Percentiles rank a stretch among this genome's conserved stretches.
Conservation (phyloP, 345 rosid genomes). For the Syzygium grande region DNA sequence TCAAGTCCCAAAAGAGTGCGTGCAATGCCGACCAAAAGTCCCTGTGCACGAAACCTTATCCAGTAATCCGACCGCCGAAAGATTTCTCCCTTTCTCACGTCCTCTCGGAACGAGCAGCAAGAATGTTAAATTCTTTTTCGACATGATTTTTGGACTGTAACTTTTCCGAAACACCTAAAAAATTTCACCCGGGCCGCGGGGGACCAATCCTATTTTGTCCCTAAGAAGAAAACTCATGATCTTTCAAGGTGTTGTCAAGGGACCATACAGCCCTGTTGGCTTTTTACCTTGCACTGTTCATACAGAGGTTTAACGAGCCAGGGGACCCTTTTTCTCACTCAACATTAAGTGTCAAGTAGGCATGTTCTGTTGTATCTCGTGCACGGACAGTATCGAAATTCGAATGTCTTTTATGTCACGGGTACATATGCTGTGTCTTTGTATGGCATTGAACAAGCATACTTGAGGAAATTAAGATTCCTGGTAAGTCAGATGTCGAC, state of each 20-base stretch:
- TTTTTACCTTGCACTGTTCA: neutral
- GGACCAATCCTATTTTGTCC: neutral
- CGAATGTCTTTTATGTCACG: neutral
- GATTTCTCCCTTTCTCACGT: neutral
- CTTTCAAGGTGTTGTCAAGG: neutral
- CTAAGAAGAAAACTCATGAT: neutral
- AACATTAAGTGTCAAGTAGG: neutral
- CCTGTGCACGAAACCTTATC: conserved; percentile 1
- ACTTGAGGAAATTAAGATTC: neutral
- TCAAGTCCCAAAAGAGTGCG: neutral
- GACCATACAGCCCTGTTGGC: neutral
- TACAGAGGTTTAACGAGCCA: neutral
- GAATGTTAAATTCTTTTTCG: neutral
- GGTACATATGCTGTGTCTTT: neutral
- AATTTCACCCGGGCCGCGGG: neutral
- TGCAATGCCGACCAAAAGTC: conserved; percentile 12
- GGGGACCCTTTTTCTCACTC: neutral
- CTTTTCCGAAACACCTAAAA: neutral
- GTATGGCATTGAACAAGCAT: neutral
- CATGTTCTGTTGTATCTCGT: neutral
- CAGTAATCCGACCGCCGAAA: neutral
- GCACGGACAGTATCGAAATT: neutral
- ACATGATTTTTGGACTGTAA: neutral
- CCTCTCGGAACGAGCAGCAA: neutral
- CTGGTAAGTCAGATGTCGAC: neutral